Percentiles rank a stretch among this genome's conserved stretches.
These are phyloP conservation scores for Apiospora kogelbergensis DNA, from an alignment of 2,329 filamentous ascomycete genomes.

Conservation along the genomic window DNA sequence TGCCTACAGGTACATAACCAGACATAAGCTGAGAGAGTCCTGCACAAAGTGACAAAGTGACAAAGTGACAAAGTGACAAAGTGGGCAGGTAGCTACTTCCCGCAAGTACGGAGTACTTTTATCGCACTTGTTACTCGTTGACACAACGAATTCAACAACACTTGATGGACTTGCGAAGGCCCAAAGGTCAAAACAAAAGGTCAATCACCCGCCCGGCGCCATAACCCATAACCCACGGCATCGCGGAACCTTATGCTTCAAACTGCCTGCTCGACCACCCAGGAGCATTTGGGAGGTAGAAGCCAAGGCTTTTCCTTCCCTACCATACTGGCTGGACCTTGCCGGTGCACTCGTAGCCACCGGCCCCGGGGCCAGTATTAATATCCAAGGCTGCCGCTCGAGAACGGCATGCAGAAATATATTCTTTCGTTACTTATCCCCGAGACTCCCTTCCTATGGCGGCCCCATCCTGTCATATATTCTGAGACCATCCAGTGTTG, in stretches of 20 bases:
- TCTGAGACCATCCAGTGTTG: neutral
- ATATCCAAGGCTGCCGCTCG: neutral
- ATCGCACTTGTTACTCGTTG: neutral
- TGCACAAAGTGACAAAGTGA: no score
- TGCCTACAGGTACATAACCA: no score
- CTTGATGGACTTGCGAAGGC: neutral
- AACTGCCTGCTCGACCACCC: neutral
- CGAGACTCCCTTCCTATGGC: neutral
- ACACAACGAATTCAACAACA: neutral
- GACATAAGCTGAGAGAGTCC: no score
- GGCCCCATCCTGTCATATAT: neutral
- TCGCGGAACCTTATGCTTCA: neutral
- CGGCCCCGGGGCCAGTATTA: neutral
- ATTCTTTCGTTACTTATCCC: neutral
- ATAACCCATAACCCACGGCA: neutral
- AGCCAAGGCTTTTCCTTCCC: neutral
- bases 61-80: no score
- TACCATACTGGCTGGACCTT: neutral
- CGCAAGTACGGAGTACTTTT: neutral
- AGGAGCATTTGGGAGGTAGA: neutral
- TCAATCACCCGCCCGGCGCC: neutral
- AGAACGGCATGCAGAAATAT: neutral
- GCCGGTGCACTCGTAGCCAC: neutral
- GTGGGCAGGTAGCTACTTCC: neutral
- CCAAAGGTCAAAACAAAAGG: no score